Evolutionary conservation across 768 basidiomycete genomes (phyloP).

Genomic region (Tricholoma hemisulphureum): DNA sequence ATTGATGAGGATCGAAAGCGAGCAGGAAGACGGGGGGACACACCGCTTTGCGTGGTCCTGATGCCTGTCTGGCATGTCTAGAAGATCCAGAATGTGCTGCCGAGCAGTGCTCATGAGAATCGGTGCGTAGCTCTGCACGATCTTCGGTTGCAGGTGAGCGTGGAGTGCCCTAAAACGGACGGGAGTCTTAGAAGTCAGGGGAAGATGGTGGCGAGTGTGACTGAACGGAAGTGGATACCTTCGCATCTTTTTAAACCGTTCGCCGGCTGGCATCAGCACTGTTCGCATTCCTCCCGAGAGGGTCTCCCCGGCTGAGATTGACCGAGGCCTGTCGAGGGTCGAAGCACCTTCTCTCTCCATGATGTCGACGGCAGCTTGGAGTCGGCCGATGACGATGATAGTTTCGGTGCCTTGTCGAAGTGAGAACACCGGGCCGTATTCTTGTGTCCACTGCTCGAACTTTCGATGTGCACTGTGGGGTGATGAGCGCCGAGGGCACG

Average conservation of each 20-base stretch:
- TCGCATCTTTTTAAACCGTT: constrained; percentile 60
- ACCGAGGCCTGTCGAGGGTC: constrained; percentile 53
- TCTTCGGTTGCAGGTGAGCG: constrained; percentile 56
- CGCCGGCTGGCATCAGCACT: constrained; percentile 54
- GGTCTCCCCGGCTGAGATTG: constrained; percentile 59
- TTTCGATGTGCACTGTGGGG: constrained; percentile 43
- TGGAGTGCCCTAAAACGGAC: constrained; percentile 46
- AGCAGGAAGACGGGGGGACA: not conserved
- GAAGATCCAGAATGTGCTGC: constrained; percentile 42
- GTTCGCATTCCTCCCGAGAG: constrained; percentile 58
- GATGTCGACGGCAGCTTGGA: constrained; percentile 60
- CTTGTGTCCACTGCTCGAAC: constrained; percentile 58
- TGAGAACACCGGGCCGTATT: constrained; percentile 62
- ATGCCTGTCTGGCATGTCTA: constrained; percentile 43
- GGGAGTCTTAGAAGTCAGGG: not conserved
- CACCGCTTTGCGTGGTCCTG: constrained; percentile 54
- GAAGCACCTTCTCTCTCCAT: constrained; percentile 66
- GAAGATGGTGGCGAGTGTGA: not conserved
- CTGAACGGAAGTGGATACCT: constrained; percentile 33
- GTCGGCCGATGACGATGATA: constrained; percentile 47
- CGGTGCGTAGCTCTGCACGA: constrained; percentile 46
- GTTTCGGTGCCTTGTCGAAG: constrained; percentile 48
- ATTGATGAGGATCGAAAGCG: not conserved
- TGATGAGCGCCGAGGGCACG: not conserved
- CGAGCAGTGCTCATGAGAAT: constrained; percentile 33